These are phyloP conservation scores for Suhomyces xylopsoci DNA, from an alignment of 805 yeast species.

Conservation along the genomic window DNA sequence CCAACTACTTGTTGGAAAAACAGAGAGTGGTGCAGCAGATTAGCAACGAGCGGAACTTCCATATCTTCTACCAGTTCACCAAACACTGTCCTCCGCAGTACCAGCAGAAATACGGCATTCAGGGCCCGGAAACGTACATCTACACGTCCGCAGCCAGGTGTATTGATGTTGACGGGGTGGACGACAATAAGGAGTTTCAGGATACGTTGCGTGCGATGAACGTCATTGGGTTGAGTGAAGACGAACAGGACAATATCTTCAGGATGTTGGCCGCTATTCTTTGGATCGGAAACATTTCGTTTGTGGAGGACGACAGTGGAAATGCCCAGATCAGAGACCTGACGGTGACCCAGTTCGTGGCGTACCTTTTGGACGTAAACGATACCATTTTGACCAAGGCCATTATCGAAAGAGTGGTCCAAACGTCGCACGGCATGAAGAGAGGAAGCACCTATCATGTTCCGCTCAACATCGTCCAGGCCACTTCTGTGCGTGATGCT, in stretches of 20 bases:
- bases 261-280: conserved; percentile 77
- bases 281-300: conserved; percentile 93
- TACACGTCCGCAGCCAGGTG: conserved; percentile 88
- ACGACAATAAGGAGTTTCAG: conserved; percentile 73
- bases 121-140: conserved; percentile 86
- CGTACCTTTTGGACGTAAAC: conserved; percentile 82
- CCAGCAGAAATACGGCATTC: conserved; percentile 83
- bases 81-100: conserved; percentile 85
- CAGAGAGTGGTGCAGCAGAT: conserved; percentile 97
- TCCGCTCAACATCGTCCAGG: conserved; percentile 88
- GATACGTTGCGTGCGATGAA: conserved; percentile 87
- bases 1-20: conserved; percentile 90
- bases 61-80: conserved; percentile 93
- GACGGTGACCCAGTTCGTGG: conserved; percentile 92
- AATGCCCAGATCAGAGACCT: conserved; percentile 79
- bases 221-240: conserved; percentile 75
- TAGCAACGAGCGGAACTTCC: conserved; percentile 90
- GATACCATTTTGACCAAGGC: conserved; percentile 63
- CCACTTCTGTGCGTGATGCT: conserved; percentile 92
- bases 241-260: conserved; percentile 89
- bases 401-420: conserved; percentile 76
- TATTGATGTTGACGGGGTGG: conserved; percentile 79
- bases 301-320: conserved; percentile 82
- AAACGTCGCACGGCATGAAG: conserved; percentile 83
- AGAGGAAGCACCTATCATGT: conserved; percentile 94